These are phyloP conservation scores for Aristolochia contorta DNA, from an alignment of 164 flowering plant genomes.

Conservation along the genomic window DNA sequence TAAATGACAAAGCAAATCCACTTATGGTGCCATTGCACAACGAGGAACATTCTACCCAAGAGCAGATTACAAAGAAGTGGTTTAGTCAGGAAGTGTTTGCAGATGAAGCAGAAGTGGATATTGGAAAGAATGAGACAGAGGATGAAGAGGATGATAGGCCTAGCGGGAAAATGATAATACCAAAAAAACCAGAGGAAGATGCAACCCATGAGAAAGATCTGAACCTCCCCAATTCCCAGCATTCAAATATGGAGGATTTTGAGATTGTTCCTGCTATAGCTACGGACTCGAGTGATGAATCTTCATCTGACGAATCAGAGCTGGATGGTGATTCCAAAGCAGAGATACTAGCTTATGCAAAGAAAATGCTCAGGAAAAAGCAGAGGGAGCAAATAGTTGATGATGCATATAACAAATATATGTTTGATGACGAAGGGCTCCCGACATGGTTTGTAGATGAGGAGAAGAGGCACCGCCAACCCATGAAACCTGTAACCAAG, in stretches of 20 bases:
- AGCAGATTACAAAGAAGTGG: slow-evolving; percentile 67
- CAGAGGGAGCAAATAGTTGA: slow-evolving; percentile 70
- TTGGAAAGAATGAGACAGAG: slow-evolving; percentile 39
- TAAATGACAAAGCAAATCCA: slow-evolving; percentile 62
- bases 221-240: slow-evolving; percentile 6
- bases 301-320: slow-evolving; percentile 52
- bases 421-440: slow-evolving; percentile 77
- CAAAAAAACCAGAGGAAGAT: slow-evolving; percentile 21
- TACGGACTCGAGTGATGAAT: slow-evolving; percentile 69
- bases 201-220: slow-evolving; percentile 2
- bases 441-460: slow-evolving; percentile 88
- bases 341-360: slow-evolving; percentile 71
- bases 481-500: slow-evolving; percentile 68
- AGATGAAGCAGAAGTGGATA: slow-evolving; percentile 43
- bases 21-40: slow-evolving; percentile 65
- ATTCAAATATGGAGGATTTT: slow-evolving; percentile 42
- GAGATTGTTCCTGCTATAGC: slow-evolving; percentile 83
- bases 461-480: slow-evolving; percentile 59
- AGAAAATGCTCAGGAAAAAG: slow-evolving; percentile 85
- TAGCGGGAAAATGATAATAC: slow-evolving; percentile 13
- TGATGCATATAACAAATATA: slow-evolving; percentile 77
- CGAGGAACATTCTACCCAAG: slow-evolving; percentile 44
- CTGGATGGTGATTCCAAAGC: slow-evolving; percentile 55
- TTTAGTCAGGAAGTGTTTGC: slow-evolving; percentile 84
- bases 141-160: slow-evolving; percentile 51